Evolutionary conservation across 306 rosid genomes (phyloP), one percentile per base, ranked within the genome.

Genomic region (Vigna unguiculata): DNA sequence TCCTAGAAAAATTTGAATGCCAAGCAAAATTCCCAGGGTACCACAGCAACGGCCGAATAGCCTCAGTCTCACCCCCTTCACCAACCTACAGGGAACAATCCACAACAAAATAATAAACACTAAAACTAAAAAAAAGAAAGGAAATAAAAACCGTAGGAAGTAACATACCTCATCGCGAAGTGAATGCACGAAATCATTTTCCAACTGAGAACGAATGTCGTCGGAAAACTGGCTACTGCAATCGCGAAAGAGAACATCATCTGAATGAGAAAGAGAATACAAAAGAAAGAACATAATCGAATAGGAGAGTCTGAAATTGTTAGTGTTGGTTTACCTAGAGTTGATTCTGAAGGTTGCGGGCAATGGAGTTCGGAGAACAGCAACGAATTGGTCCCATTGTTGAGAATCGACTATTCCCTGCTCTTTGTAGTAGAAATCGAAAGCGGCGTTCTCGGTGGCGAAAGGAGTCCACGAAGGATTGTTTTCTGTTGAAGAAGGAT

Each of bases 1-100:
- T 96, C 43, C 99, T 83, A 5, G 99, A 96, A 64, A 96, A 96
- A 83, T 86, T 96, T 0, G 97, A 92, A 84, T 93, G 99, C 99
- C 99, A 96, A 61, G 99, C 99, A 43, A 96, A 90, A 71, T 89
- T 90, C 69, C 84, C 89, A 66, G 98, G 99, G 80, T 96, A 96
- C 99, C 99, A 96, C 22, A 90, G 83, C 83, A 96, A 83, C 3
- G 99, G 97, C 78, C 96, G 85, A 80, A 96, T 93, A 32, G 99
- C 93, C 87, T 85, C 91, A 0, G 48, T 71, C 80, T 96, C 98
- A 53, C 80, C 83, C 0, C 93, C 93, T 72, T 92, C 93, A 52
- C 58, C 57, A 80, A 86, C 90, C 98, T 93, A 76, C 65, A 84
- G 47, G 24, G 5, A 75, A 51, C 71, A 62, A 62, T 61, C 43